These are phyloP conservation scores for Amanita fuliginea DNA, from an alignment of 768 basidiomycete genomes.

Conservation along the genomic window DNA sequence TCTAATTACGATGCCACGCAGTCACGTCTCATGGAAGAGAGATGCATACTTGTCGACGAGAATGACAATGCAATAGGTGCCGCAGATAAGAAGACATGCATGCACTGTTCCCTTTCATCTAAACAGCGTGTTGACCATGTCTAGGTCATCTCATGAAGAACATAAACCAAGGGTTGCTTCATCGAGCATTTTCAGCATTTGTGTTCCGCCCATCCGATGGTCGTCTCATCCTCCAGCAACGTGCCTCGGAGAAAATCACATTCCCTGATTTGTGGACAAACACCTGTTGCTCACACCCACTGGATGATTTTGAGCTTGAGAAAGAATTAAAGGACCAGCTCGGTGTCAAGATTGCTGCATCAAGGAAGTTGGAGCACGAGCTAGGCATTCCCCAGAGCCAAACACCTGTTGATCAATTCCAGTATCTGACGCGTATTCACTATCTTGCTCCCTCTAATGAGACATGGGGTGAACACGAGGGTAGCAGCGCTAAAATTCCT, in stretches of 20 bases:
- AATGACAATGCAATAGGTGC: slow-evolving; percentile 78
- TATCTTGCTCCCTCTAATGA: slow-evolving; percentile 92
- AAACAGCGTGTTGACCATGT: not conserved
- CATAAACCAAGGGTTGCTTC: slow-evolving; percentile 86
- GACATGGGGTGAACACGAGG: slow-evolving; percentile 97
- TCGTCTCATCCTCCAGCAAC: slow-evolving; percentile 85
- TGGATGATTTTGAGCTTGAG: slow-evolving; percentile 84
- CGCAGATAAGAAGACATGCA: slow-evolving; percentile 94
- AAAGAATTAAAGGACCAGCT: slow-evolving; percentile 66
- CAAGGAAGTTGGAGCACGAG: slow-evolving; percentile 93
- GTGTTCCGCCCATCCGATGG: slow-evolving; percentile 93
- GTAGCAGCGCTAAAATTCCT: slow-evolving; percentile 24
- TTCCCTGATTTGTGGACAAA: slow-evolving; percentile 99
- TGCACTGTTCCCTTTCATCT: slow-evolving; percentile 16
- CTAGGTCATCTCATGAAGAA: slow-evolving; percentile 96
- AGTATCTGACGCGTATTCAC: slow-evolving; percentile 93
- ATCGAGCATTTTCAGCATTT: slow-evolving; percentile 97
- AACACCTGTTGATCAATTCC: slow-evolving; percentile 76
- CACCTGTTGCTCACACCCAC: slow-evolving; percentile 96
- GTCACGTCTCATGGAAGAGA: slow-evolving; percentile 91
- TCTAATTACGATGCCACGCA: slow-evolving; percentile 86
- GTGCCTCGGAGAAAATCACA: slow-evolving; percentile 97
- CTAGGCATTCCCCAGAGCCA: slow-evolving; percentile 79
- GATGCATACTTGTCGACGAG: slow-evolving; percentile 87
- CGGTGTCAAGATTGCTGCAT: slow-evolving; percentile 85